A percentile compares a stretch with the other conserved stretches of the same genome.
Conservation (phyloP, 2,329 filamentous ascomycete genomes). For the Epichloe hybrida region DNA sequence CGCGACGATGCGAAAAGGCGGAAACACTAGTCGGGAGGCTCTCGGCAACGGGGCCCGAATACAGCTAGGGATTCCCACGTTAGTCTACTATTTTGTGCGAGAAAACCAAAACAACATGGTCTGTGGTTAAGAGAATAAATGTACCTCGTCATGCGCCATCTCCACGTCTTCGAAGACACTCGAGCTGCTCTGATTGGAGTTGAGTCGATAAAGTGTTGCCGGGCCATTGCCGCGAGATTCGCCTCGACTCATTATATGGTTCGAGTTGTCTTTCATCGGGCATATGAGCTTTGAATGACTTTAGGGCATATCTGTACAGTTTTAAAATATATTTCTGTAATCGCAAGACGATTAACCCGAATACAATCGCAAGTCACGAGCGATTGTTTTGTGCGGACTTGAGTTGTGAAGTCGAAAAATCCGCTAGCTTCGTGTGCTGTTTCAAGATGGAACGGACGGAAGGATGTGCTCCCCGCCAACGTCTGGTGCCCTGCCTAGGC, state of each 20-base stretch:
- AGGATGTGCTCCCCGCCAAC: too few relatives aligned
- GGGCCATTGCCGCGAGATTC: not conserved
- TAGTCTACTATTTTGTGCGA: not conserved
- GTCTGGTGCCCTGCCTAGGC: too few relatives aligned
- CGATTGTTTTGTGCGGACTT: too few relatives aligned
- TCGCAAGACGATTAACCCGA: not conserved
- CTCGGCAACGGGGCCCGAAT: slow-evolving; percentile 85
- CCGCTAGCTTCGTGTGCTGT: too few relatives aligned
- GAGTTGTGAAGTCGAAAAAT: too few relatives aligned
- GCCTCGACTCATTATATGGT: not conserved
- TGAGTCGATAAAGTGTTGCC: slow-evolving; percentile 39
- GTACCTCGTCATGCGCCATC: slow-evolving; percentile 86
- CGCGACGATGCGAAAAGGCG: slow-evolving; percentile 77
- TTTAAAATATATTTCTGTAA: not conserved
- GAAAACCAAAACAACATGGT: not conserved
- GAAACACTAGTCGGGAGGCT: slow-evolving; percentile 89
- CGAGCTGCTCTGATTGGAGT: slow-evolving; percentile 57
- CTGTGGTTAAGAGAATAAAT: not conserved
- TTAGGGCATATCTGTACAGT: slow-evolving; percentile 1
- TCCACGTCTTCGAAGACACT: slow-evolving; percentile 93
- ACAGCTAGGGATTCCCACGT: slow-evolving; percentile 40
- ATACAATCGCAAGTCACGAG: not conserved
- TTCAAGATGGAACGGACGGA: too few relatives aligned
- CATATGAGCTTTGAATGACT: not conserved
- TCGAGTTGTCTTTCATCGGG: slow-evolving; percentile 2